Conservation (phyloP, 75 land plant genomes). For the Pinus tabuliformis region DNA sequence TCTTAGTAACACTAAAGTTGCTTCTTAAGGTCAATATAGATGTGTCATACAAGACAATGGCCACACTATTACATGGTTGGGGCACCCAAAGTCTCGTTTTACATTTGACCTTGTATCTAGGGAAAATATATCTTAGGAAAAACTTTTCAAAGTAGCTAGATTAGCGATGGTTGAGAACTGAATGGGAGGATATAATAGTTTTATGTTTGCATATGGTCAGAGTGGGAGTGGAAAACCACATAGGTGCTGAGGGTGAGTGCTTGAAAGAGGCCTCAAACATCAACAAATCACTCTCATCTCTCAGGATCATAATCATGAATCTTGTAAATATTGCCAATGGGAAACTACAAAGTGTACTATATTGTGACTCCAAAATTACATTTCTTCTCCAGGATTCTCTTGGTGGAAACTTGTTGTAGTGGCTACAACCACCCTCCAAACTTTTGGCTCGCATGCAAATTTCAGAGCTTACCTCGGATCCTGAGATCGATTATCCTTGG, state of each 20-base stretch:
- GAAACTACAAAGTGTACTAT: slow-evolving; percentile 87
- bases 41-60: slow-evolving; percentile 81
- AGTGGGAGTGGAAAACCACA: slow-evolving; percentile 98
- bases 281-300: slow-evolving; percentile 95
- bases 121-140: slow-evolving; percentile 87
- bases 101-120: slow-evolving; percentile 93
- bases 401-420: slow-evolving; percentile 62
- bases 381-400: slow-evolving; percentile 98
- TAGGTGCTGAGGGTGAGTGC: slow-evolving; percentile 95
- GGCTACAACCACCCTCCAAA: too few species aligned
- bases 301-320: slow-evolving; percentile 96
- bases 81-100: slow-evolving; percentile 92
- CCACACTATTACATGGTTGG: slow-evolving; percentile 81
- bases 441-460: too few species aligned
- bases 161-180: slow-evolving; percentile 97
- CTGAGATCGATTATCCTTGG: too few species aligned
- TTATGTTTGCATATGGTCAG: slow-evolving; percentile 99
- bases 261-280: slow-evolving; percentile 97
- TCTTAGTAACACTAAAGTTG: slow-evolving; percentile 63
- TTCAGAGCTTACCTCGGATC: too few species aligned
- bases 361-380: slow-evolving; percentile 96
- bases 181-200: slow-evolving; percentile 87
- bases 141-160: slow-evolving; percentile 90
- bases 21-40: slow-evolving; percentile 67
- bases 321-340: slow-evolving; percentile 86